Base-by-base conservation (phyloP, 1,139 yeast genomes). In the Magnusiomyces fungicola region DNA sequence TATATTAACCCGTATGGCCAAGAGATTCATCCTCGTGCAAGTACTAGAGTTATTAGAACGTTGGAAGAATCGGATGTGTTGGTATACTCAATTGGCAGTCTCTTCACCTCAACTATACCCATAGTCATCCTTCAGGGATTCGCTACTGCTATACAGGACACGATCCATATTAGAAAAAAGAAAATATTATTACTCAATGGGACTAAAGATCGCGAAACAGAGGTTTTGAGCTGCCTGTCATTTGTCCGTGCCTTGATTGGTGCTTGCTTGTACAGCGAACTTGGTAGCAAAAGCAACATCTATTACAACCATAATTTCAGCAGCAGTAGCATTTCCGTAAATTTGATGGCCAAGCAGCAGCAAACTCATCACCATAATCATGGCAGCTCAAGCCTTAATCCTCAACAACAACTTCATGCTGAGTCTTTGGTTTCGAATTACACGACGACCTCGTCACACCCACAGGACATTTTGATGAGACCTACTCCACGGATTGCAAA, bases 1-100 rank as follows among this genome's bases (percentile, higher is more conserved):
- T 90, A 90, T 61, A 83, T 89, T 46, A 85, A 90, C 30, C 94
- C 95, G 0, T 86, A 85, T 60, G 96, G 96, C 0, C 88, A 85
- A 60, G 96, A 88, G 61, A 84, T 87, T 32, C 78, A 82, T 56
- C 96, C 97, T 2, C 67, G 73, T 24, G 92, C 94, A 1, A 83
- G 83, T 56, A 68, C 79, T 5, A 71, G 86, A 52, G 92, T 83
- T 0, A 64, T 79, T 1, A 65, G 77, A 0, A 72, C 78, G 22
- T 64, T 88, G 2, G 63, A 74, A 21, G 62, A 69, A 10, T 51
- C 65, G 2, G 77, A 81, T 46, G 74, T 77, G 14, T 67, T 89
- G 0, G 71, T 90, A 0, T 88, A 81, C 61, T 85, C 95, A 0
- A 84, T 90, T 52, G 97, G 97, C 1, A 85, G 95, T 2, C 69